Conservation (phyloP, 441 rosid genomes). For the Dalechampia spathulata region DNA sequence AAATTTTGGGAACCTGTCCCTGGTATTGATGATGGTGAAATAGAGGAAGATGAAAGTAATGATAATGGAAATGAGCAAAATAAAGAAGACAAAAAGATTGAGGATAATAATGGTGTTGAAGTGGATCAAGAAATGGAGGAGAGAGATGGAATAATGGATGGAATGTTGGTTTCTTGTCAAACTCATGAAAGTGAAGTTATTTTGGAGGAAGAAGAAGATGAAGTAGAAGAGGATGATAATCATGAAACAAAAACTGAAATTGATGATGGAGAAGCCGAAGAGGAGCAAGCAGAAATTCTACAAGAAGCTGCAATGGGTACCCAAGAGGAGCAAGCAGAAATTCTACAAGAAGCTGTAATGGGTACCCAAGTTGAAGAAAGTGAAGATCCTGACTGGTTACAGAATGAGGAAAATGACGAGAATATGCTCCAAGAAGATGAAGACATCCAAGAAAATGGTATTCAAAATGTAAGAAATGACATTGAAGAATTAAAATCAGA, state of each 20-base stretch:
- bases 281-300: constrained; percentile 4
- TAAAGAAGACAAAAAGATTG: not conserved
- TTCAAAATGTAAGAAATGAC: not conserved
- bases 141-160: constrained; percentile 15
- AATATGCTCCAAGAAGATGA: constrained; percentile 11
- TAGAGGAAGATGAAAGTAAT: constrained; percentile 1
- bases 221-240: not conserved
- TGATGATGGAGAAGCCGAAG: not conserved
- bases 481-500: not conserved
- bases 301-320: constrained; percentile 4
- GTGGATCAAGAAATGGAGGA: constrained; percentile 20
- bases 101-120: not conserved
- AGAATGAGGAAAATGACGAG: no score
- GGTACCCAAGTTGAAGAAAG: not conserved
- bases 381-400: constrained; percentile 7
- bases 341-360: constrained; percentile 8
- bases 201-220: constrained; percentile 8
- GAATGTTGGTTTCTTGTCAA: constrained; percentile 10
- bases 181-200: constrained; percentile 12
- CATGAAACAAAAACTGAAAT: constrained; percentile 7
- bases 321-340: constrained; percentile 1
- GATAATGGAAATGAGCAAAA: not conserved
- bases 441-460: constrained; percentile 6
- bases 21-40: constrained; percentile 13
- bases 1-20: constrained; percentile 47